Evolutionary conservation across 1,284 basidiomycete species (phyloP).

Genomic region (Marasmius fiardii): DNA sequence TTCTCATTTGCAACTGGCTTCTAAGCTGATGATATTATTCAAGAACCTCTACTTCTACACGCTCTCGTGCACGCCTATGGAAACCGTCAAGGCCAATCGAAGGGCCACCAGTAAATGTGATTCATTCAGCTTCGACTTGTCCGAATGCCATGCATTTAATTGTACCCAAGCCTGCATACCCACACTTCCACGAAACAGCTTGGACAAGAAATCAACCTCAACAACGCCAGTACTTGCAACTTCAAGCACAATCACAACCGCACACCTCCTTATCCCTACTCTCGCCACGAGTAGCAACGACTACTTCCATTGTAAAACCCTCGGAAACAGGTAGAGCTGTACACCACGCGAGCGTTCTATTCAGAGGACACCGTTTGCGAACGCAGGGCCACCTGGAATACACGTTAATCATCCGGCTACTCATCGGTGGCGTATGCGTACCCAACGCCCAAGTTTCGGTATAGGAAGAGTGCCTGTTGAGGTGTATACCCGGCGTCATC

Average conservation of each 20-base stretch:
- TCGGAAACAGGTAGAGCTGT: neutral
- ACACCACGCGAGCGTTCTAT: conserved; percentile 25
- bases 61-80: conserved; percentile 63
- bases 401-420: conserved; percentile 38
- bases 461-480: conserved; percentile 10
- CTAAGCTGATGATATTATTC: conserved; percentile 17
- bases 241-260: neutral
- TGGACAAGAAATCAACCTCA: conserved; percentile 28
- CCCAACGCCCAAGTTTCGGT: conserved; percentile 1
- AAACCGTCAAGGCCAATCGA: conserved; percentile 36
- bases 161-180: conserved; percentile 29
- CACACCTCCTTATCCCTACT: neutral
- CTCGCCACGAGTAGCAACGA: neutral
- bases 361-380: conserved; percentile 75
- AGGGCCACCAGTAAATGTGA: conserved; percentile 27
- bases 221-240: neutral
- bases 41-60: conserved; percentile 78
- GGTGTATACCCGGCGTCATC: neutral
- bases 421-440: conserved; percentile 23
- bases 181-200: conserved; percentile 42
- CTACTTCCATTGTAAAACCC: conserved; percentile 5
- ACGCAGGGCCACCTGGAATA: conserved; percentile 85
- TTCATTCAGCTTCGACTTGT: conserved; percentile 58
- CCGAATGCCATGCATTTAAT: conserved; percentile 42
- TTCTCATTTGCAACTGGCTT: conserved; percentile 1